Evolutionary conservation across 164 flowering plant genomes (phyloP), one percentile per base, ranked within the genome.

Genomic region (Sedum album): DNA sequence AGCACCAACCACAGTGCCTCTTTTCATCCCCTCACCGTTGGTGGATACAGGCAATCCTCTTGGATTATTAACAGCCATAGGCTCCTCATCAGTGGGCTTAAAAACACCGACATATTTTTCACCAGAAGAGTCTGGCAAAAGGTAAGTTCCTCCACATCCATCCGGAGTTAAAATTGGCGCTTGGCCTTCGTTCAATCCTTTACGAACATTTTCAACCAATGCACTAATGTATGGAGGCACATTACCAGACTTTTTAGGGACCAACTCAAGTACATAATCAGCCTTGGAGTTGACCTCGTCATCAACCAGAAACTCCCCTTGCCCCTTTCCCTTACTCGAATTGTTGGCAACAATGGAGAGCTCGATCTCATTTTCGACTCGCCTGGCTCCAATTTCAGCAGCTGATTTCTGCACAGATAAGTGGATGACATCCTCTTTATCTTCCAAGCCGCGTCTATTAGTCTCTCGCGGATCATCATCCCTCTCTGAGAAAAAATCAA

Each of bases 71-170:
- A 21, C 26, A 11, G 66, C 66, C 66, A 64, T 35, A 26, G 66
- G 66, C 66, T 64, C 66, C 26, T 64, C 66, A 64, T 64, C 66
- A 35, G 44, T 64, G 44, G 66, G 66, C 66, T 64, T 64, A 39
- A 64, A 64, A 35, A 64, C 66, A 64, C 66, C 41, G 9, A 64
- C 66, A 36, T 64, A 55, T 7, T 26, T 64, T 35, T 64, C 10
- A 17, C 66, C 66, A 33, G 46, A 64, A 25, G 66, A 35, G 36
- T 64, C 66, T 9, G 66, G 66, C 46, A 64, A 35, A 39, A 64
- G 44, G 44, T 64, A 64, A 35, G 66, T 35, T 20, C 66, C 66
- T 33, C 66, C 66, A 20, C 66, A 64, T 14, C 66, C 66, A 35
- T 64, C 66, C 6, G 66, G 28, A 5, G 66, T 64, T 21, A 64